Conservation (phyloP, 331 rosid genomes). For the Saraca asoca region DNA sequence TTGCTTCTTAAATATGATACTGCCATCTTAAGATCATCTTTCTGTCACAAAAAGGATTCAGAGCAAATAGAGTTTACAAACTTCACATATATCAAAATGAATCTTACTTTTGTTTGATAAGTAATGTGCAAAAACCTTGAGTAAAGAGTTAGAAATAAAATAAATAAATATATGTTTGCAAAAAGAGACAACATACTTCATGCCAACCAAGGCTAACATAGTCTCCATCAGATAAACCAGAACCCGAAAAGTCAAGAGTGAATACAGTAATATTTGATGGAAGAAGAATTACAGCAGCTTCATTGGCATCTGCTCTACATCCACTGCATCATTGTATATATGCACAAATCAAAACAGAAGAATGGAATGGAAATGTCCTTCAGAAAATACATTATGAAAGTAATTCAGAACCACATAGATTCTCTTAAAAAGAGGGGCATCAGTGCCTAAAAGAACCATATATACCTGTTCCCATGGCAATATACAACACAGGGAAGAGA, state of each 20-base stretch:
- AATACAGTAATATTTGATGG: slow-evolving; percentile 96
- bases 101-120: slow-evolving; percentile 19
- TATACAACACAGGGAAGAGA: slow-evolving; percentile 95
- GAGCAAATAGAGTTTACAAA: slow-evolving; percentile 25
- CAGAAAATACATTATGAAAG: not conserved
- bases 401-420: slow-evolving; percentile 16
- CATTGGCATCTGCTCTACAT: slow-evolving; percentile 98
- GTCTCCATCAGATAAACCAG: slow-evolving; percentile 96
- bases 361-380: slow-evolving; percentile 11
- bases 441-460: slow-evolving; percentile 15
- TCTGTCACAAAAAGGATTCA: slow-evolving; percentile 55
- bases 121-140: slow-evolving; percentile 6
- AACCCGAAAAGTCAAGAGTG: slow-evolving; percentile 97
- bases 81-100: slow-evolving; percentile 17
- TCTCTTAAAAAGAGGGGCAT: slow-evolving; percentile 16
- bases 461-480: slow-evolving; percentile 96
- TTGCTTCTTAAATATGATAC: slow-evolving; percentile 84
- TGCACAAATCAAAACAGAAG: slow-evolving; percentile 32
- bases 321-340: slow-evolving; percentile 73
- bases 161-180: slow-evolving; percentile 25
- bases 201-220: slow-evolving; percentile 99
- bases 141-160: slow-evolving; percentile 24
- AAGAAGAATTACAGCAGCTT: slow-evolving; percentile 95
- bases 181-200: slow-evolving; percentile 62
- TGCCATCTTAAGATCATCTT: slow-evolving; percentile 92